Conservation (phyloP, 1,139 yeast species). For the Citeromyces siamensis region DNA sequence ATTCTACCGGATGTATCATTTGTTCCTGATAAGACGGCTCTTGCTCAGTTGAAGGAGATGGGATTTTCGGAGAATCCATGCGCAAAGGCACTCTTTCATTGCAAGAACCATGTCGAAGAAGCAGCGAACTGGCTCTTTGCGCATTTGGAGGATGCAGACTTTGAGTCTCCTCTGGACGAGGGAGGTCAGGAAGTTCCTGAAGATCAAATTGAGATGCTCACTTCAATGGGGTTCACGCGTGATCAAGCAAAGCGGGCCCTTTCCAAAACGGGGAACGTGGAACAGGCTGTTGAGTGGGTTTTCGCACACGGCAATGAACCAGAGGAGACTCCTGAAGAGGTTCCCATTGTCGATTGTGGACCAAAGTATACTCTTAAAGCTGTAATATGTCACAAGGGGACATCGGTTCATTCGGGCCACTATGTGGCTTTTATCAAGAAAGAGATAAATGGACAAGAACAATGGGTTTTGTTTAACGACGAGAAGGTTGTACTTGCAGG, state of each 20-base stretch:
- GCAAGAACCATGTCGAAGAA: conserved; percentile 65
- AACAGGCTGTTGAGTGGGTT: conserved; percentile 84
- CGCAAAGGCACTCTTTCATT: conserved; percentile 53
- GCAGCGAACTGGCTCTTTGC: conserved; percentile 90
- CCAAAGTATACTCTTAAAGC: conserved; percentile 46
- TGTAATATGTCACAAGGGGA: conserved; percentile 88
- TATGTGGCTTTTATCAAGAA: conserved; percentile 73
- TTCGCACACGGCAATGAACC: conserved; percentile 66
- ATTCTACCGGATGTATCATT: conserved; percentile 28
- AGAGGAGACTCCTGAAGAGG: conserved; percentile 22
- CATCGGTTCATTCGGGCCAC: conserved; percentile 92
- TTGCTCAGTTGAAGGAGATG: conserved; percentile 55
- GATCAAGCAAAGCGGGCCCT: conserved; percentile 63
- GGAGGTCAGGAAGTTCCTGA: conserved; percentile 15
- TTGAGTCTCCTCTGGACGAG: conserved; percentile 46
- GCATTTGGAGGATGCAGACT: conserved; percentile 76
- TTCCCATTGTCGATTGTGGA: conserved; percentile 8
- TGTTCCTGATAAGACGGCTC: conserved; percentile 39
- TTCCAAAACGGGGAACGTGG: conserved; percentile 43
- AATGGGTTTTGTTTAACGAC: conserved; percentile 86
- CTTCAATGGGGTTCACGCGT: conserved; percentile 67
- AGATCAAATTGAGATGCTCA: conserved; percentile 37
- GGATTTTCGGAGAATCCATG: conserved; percentile 74
- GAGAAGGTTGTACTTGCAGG: conserved; percentile 79
- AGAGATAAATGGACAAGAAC: conserved; percentile 25